These are phyloP conservation scores for Penicillium ochrochloron DNA, from an alignment of 495 filamentous ascomycete genomes.

Conservation along the genomic window DNA sequence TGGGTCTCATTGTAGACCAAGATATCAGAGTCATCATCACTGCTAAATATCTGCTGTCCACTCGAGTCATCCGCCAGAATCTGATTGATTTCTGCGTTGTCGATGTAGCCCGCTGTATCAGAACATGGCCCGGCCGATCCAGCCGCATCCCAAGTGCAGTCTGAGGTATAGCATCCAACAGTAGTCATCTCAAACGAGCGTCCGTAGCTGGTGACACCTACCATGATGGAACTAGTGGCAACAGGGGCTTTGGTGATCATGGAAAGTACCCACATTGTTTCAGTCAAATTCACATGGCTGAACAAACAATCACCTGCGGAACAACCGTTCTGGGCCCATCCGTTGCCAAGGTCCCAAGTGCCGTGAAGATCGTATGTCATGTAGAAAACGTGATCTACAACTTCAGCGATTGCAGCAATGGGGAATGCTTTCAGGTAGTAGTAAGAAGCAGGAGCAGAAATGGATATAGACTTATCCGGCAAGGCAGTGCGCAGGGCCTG, in stretches of 20 bases:
- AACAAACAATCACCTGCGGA: not conserved
- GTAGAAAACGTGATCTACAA: constrained; percentile 39
- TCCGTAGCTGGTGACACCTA: constrained; percentile 3
- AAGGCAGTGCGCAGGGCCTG: not conserved
- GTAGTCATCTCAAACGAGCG: constrained; percentile 2
- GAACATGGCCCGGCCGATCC: no score
- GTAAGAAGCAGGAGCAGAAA: constrained; percentile 32
- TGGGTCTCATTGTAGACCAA: not conserved
- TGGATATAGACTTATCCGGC: constrained; percentile 17
- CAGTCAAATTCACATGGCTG: constrained; percentile 21
- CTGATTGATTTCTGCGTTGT: constrained; percentile 11
- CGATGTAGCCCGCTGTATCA: no score
- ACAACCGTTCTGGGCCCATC: constrained; percentile 41
- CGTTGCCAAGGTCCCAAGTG: constrained; percentile 27
- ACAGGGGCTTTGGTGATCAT: constrained; percentile 54
- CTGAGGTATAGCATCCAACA: no score
- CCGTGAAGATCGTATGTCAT: constrained; percentile 47
- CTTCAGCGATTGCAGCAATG: constrained; percentile 21
- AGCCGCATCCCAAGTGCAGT: no score
- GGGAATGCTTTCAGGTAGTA: constrained; percentile 41
- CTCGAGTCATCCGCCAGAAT: not conserved
- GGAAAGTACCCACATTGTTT: constrained; percentile 43
- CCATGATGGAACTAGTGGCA: constrained; percentile 46
- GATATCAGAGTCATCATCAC: not conserved
- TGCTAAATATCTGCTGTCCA: not conserved